Evolutionary conservation across 2,329 filamentous ascomycete species (phyloP), one percentile per base, ranked within the genome.

Genomic region (Cyclaneusma minus): DNA sequence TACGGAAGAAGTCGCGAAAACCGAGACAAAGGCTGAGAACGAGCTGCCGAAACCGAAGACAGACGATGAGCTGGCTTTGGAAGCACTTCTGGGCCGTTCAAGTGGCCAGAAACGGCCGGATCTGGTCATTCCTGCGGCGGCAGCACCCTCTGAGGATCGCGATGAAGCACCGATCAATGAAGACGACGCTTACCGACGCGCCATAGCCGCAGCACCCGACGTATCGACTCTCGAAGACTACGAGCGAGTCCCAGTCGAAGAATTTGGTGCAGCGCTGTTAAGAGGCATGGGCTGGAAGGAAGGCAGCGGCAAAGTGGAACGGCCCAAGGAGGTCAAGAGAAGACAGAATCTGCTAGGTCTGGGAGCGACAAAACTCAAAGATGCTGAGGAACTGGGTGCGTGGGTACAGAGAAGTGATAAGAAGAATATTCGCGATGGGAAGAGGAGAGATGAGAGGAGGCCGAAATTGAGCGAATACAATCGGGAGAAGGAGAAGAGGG

Each of bases 261-360:
- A 94, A 41, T 98, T 95, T 38, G 89, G 89, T 6, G 79, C 84
- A 11, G 84, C 85, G 1, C 62, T 95, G 36, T 62, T 98, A 18
- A 72, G 85, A 16, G 84, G 85, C 7, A 94, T 95, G 80, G 89
- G 89, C 6, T 94, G 87, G 85, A 84, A 94, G 58, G 76, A 54
- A 50, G 43, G 35, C 66, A 71, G 29, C 57, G 62, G 34, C 54
- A 59, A 24, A 63, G 60, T 52, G 23, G 49, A 55, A 5, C 78
- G 78, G 37, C 60, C 72, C 18, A 74, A 69, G 35, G 56, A 72
- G 11, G 60, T 73, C 9, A 75, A 78, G 44, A 64, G 73, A 27
- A 68, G 85, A 25, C 76, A 83, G 10, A 83, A 83, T 31, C 64
- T 91, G 29, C 60, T 95, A 7, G 89, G 89, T 0, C 75, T 95